These are phyloP conservation scores for Myriosclerotinia curreyana DNA, from an alignment of 2,329 filamentous ascomycete genomes.

Conservation along the genomic window DNA sequence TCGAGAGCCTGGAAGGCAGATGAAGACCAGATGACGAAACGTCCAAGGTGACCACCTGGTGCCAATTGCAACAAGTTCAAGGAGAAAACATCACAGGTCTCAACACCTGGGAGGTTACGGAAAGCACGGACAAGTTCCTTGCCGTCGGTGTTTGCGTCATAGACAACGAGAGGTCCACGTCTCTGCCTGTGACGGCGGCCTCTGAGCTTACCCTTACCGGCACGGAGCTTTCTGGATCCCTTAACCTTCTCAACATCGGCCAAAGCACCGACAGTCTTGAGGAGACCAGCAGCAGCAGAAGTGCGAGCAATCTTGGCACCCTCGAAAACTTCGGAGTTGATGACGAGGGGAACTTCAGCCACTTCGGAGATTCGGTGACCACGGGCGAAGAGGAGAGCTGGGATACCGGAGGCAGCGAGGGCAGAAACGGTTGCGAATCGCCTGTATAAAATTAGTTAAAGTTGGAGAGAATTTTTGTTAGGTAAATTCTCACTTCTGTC, in stretches of 20 bases:
- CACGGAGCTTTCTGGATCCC: conserved; percentile 92
- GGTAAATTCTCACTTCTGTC: conserved; percentile 70
- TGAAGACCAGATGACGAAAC: conserved; percentile 99
- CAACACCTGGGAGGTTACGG: conserved; percentile 98
- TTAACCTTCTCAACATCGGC: conserved; percentile 93
- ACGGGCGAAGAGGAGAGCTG: conserved; percentile 92
- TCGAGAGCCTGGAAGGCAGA: conserved; percentile 95
- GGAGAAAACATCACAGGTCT: conserved; percentile 89
- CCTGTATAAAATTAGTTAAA: conserved; percentile 47
- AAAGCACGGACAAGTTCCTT: conserved; percentile 91
- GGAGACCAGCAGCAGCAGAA: conserved; percentile 76
- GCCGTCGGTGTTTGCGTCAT: conserved; percentile 92
- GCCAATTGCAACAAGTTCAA: conserved; percentile 99
- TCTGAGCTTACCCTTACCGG: conserved; percentile 98
- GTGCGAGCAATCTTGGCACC: conserved; percentile 81
- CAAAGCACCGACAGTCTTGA: conserved; percentile 87
- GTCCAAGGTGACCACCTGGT: conserved; percentile 96
- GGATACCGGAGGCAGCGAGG: conserved; percentile 91
- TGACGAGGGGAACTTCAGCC: conserved; percentile 93
- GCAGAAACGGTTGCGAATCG: conserved; percentile 98
- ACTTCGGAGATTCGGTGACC: conserved; percentile 92
- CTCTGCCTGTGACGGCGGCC: conserved; percentile 96
- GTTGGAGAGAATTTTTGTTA: conserved; percentile 23
- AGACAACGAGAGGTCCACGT: conserved; percentile 95
- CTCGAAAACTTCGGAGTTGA: conserved; percentile 88